Evolutionary conservation across 352 stramenopile genomes (phyloP).

Genomic region (Phytophthora pisi): DNA sequence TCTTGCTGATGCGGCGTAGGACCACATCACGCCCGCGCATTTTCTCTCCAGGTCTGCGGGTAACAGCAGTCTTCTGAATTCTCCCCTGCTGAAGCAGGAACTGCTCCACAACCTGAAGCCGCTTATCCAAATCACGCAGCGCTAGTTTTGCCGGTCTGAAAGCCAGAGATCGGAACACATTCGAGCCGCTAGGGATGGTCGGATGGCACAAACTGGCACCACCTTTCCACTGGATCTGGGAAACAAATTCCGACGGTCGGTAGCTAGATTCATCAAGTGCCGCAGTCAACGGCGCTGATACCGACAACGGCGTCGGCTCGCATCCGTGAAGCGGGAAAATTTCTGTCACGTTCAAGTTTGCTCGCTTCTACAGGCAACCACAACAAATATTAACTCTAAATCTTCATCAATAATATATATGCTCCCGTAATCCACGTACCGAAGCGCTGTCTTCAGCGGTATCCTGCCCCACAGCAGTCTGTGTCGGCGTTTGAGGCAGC

Average conservation of each 20-base stretch:
- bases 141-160: slow-evolving; percentile 70
- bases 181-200: slow-evolving; percentile 43
- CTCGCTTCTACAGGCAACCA: slow-evolving; percentile 35
- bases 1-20: slow-evolving; percentile 66
- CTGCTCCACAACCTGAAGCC: slow-evolving; percentile 66
- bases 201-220: slow-evolving; percentile 71
- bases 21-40: slow-evolving; percentile 76
- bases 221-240: slow-evolving; percentile 70
- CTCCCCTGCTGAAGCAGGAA: slow-evolving; percentile 52
- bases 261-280: slow-evolving; percentile 24
- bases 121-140: slow-evolving; percentile 71
- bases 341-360: slow-evolving; percentile 57
- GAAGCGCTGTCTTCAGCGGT: slow-evolving; percentile 13
- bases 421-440: slow-evolving; percentile 8
- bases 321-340: slow-evolving; percentile 74
- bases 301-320: slow-evolving; percentile 49
- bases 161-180: slow-evolving; percentile 68
- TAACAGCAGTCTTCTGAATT: slow-evolving; percentile 51
- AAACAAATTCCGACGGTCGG: slow-evolving; percentile 60
- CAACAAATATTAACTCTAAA: slow-evolving; percentile 5
- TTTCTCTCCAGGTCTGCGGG: slow-evolving; percentile 56
- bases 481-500: slow-evolving; percentile 55
- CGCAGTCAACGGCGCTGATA: slow-evolving; percentile 16
- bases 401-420: neutral
- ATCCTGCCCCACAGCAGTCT: slow-evolving; percentile 16